These are phyloP conservation scores for Pterocarpus macrocarpus DNA, from an alignment of 306 rosid genomes.

Conservation along the genomic window DNA sequence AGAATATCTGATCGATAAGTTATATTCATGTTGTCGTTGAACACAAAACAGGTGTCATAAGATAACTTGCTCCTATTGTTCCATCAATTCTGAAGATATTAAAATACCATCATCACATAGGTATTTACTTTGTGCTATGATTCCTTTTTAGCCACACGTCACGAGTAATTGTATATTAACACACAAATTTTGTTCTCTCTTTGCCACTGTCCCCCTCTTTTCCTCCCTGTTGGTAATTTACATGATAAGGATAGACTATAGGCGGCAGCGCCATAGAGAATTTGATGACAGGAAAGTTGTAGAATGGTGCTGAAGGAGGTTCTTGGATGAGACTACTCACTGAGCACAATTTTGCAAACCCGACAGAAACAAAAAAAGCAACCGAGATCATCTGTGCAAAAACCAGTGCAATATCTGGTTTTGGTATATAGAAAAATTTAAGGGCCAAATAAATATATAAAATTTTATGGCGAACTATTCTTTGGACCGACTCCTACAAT, in stretches of 20 bases:
- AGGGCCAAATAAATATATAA: constrained; percentile 7
- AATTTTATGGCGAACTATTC: constrained; percentile 43
- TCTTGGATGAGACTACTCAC: background rate
- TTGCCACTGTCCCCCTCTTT: background rate
- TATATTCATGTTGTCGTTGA: constrained; percentile 20
- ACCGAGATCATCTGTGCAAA: constrained; percentile 14
- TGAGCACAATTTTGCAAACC: background rate
- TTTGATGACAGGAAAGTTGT: constrained; percentile 15
- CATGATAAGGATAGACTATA: constrained; percentile 13
- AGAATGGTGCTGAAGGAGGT: background rate
- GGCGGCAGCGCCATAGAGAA: constrained; percentile 5
- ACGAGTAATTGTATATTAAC: background rate
- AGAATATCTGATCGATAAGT: constrained; percentile 37
- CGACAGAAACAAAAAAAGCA: constrained; percentile 23
- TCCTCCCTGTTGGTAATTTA: background rate
- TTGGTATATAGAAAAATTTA: constrained; percentile 8
- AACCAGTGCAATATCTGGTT: constrained; percentile 23
- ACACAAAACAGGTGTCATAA: constrained; percentile 38
- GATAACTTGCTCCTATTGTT: constrained; percentile 30
- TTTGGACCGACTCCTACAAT: constrained; percentile 50
- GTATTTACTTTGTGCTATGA: constrained; percentile 25
- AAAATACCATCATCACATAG: constrained; percentile 27
- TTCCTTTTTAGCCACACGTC: constrained; percentile 41
- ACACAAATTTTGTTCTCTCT: constrained; percentile 26
- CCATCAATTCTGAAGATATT: constrained; percentile 39